Conservation (phyloP, 441 rosid genomes). For the Pelargonium myrrhifolium region DNA sequence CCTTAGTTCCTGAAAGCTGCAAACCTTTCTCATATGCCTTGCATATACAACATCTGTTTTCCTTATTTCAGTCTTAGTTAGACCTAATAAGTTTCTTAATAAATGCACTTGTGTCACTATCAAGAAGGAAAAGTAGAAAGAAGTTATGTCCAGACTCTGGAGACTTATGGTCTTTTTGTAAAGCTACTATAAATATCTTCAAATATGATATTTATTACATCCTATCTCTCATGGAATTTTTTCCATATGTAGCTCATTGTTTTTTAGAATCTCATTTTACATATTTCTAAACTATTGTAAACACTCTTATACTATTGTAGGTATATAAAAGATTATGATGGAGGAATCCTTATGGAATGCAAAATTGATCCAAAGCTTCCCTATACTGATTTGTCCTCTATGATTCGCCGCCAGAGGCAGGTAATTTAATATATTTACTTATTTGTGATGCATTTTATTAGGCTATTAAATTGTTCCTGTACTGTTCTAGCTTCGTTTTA, state of each 20-base stretch:
- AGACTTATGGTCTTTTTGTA: no score
- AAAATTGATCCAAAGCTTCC: slow-evolving; percentile 97
- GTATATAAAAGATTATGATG: slow-evolving; percentile 96
- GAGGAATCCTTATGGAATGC: slow-evolving; percentile 98
- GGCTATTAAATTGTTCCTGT: neutral
- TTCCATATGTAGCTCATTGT: neutral
- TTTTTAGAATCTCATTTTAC: neutral
- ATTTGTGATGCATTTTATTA: neutral
- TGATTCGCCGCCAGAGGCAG: slow-evolving; percentile 90
- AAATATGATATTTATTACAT: no score
- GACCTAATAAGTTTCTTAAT: neutral
- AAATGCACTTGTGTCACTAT: no score
- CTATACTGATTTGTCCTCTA: slow-evolving; percentile 80
- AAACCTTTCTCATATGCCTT: neutral
- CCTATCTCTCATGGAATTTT: neutral
- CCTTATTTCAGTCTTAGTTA: no score
- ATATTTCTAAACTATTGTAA: slow-evolving; percentile 9
- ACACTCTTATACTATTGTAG: slow-evolving; percentile 31
- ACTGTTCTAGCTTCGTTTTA: slow-evolving; percentile 10
- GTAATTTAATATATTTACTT: slow-evolving; percentile 26
- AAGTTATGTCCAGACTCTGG: no score
- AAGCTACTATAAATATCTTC: no score
- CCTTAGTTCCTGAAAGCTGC: neutral
- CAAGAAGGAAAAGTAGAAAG: no score
- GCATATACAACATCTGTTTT: neutral